Conservation (phyloP, 192 early-diverging fungal species). For the Kickxella alabastrina region DNA sequence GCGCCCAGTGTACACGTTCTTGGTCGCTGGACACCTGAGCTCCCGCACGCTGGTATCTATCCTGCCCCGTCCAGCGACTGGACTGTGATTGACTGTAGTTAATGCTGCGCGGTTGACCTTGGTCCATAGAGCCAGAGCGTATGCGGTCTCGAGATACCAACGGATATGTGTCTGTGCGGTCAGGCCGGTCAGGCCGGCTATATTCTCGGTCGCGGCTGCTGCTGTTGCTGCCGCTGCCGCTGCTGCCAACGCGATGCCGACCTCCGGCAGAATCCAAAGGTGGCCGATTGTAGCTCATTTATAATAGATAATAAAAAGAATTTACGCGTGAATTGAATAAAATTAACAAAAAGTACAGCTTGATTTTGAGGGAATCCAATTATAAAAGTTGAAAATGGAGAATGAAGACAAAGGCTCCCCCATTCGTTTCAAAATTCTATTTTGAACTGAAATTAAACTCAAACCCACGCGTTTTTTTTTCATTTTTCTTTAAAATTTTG, state of each 20-base stretch:
- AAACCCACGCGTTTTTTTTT: neutral
- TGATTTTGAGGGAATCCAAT: no score
- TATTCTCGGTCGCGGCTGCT: neutral
- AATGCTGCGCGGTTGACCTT: neutral
- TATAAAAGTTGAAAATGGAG: no score
- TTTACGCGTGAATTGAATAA: neutral
- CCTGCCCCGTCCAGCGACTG: slow-evolving; percentile 15
- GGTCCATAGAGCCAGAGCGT: neutral
- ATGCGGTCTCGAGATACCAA: no score
- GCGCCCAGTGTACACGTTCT: no score
- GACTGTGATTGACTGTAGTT: slow-evolving; percentile 4
- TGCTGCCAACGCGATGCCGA: no score
- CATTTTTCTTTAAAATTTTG: neutral
- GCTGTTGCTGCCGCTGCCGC: slow-evolving; percentile 9
- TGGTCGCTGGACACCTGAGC: no score
- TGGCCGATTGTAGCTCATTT: slow-evolving; percentile 36
- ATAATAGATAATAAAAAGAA: no score
- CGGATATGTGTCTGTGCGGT: no score
- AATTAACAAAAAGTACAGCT: neutral
- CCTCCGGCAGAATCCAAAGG: no score
- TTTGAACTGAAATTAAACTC: neutral
- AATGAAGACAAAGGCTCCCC: no score
- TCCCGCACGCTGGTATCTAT: slow-evolving; percentile 12
- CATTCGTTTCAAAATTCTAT: no score
- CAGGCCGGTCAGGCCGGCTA: no score